These are phyloP conservation scores for Schwanniomyces vanrijiae DNA, from an alignment of 805 yeast genomes.

Conservation along the genomic window DNA sequence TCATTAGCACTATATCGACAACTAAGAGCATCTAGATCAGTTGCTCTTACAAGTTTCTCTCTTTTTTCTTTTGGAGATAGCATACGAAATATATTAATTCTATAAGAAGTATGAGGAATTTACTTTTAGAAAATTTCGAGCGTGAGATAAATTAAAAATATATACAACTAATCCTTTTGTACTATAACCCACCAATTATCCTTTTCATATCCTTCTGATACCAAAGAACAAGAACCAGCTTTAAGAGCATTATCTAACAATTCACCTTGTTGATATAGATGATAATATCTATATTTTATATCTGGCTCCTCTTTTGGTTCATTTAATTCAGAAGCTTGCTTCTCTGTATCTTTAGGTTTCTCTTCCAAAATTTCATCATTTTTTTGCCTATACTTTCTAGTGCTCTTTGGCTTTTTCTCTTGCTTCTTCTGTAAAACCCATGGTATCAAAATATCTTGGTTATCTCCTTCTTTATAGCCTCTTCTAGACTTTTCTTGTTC, in stretches of 20 bases:
- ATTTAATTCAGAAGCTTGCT: conserved; percentile 12
- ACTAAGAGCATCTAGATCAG: conserved; percentile 72
- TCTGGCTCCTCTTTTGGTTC: conserved; percentile 27
- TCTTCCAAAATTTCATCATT: neutral
- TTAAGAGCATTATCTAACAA: conserved; percentile 62
- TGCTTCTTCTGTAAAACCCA: conserved; percentile 73
- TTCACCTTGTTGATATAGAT: conserved; percentile 83
- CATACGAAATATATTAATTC: conserved; percentile 11
- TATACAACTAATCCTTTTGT: conserved; percentile 11
- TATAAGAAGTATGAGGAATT: neutral
- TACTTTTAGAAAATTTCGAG: neutral
- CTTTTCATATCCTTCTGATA: conserved; percentile 80
- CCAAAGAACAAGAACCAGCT: conserved; percentile 69
- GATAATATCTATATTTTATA: conserved; percentile 84
- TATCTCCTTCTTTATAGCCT: conserved; percentile 89
- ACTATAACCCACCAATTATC: conserved; percentile 86
- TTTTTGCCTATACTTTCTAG: conserved; percentile 7
- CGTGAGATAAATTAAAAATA: conserved; percentile 1
- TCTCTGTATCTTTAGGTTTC: conserved; percentile 10
- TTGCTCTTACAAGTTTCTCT: conserved; percentile 50
- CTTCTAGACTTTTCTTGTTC: conserved; percentile 87
- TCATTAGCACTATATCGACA: conserved; percentile 56
- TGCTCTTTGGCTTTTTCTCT: conserved; percentile 3
- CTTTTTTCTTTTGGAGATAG: conserved; percentile 33
- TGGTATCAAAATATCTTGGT: conserved; percentile 92